Percentiles rank a stretch among this genome's conserved stretches.
phyloP scores from a whole-genome alignment of 2,329 filamentous ascomycete genomes.

The Fusarium tanahbumbuense region DNA sequence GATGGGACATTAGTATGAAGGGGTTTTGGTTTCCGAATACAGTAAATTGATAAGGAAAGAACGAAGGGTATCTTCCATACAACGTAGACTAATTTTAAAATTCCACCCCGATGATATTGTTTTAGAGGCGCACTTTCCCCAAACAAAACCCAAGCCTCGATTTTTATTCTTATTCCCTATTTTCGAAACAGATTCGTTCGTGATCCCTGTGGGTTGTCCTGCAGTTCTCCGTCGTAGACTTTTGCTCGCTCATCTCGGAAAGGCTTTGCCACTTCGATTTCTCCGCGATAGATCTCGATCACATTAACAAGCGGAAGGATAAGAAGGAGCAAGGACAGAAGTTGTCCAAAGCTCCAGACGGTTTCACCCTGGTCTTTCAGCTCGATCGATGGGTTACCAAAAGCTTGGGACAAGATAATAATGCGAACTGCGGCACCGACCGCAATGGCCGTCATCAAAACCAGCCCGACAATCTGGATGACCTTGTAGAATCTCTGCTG shows the following conservation, averaged over 20 bases:
- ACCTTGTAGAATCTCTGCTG: constrained; percentile 64
- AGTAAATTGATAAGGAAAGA: constrained; percentile 7
- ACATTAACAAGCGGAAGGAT: constrained; percentile 36
- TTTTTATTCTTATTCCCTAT: constrained; percentile 17
- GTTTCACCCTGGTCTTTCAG: constrained; percentile 43
- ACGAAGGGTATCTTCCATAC: constrained; percentile 26
- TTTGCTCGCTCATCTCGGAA: constrained; percentile 55
- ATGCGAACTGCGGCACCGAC: constrained; percentile 69
- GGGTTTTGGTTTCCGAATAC: not conserved
- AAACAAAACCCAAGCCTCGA: not conserved
- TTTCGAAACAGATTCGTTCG: constrained; percentile 53
- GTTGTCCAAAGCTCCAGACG: constrained; percentile 43
- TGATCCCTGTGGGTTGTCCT: constrained; percentile 51
- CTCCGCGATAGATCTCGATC: constrained; percentile 35
- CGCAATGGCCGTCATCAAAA: constrained; percentile 68
- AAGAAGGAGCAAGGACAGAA: constrained; percentile 42
- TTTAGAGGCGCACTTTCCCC: not conserved
- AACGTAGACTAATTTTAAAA: not conserved
- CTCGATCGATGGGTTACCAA: constrained; percentile 51
- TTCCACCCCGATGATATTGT: not conserved
- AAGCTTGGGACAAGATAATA: constrained; percentile 69
- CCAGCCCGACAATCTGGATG: constrained; percentile 64
- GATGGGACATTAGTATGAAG: not conserved
- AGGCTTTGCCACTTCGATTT: constrained; percentile 53
- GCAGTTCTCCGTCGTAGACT: constrained; percentile 57